Percentiles rank a stretch among this genome's conserved stretches.
phyloP scores from a whole-genome alignment of 495 filamentous ascomycete genomes.

The Aspergillus cavernicola region DNA sequence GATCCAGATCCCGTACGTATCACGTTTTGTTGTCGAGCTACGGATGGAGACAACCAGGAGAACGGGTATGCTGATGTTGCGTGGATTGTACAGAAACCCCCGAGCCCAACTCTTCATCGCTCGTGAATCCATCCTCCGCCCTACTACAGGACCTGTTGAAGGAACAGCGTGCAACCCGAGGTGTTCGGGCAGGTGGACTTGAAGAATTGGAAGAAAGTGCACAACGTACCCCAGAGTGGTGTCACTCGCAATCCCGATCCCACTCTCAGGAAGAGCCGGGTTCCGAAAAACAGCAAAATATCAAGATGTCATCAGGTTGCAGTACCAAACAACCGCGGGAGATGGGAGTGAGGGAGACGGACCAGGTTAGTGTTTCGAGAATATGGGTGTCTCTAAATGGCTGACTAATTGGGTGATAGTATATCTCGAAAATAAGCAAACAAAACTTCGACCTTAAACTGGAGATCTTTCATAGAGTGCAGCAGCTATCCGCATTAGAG shows the following conservation, averaged over 20 bases:
- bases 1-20: conserved; percentile 15
- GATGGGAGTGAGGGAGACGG: conserved; percentile 50
- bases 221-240: conserved; percentile 31
- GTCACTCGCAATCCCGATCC: conserved; percentile 14
- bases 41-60: neutral
- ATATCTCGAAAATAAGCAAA: conserved; percentile 67
- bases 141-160: conserved; percentile 47
- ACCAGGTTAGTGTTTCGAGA: conserved; percentile 35
- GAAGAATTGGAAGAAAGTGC: conserved; percentile 24
- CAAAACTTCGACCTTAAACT: conserved; percentile 90
- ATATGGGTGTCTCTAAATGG: neutral
- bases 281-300: conserved; percentile 35
- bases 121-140: conserved; percentile 44
- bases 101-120: conserved; percentile 25
- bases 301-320: conserved; percentile 22
- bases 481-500: conserved; percentile 63
- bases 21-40: neutral
- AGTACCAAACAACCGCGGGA: conserved; percentile 37
- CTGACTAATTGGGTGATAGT: conserved; percentile 24
- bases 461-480: conserved; percentile 68
- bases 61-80: conserved; percentile 10
- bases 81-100: conserved; percentile 23
- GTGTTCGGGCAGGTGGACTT: conserved; percentile 24
- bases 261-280: conserved; percentile 27
- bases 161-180: conserved; percentile 43